Base-by-base conservation (phyloP, 2,329 filamentous ascomycete genomes). In the Colletotrichum sp. region DNA sequence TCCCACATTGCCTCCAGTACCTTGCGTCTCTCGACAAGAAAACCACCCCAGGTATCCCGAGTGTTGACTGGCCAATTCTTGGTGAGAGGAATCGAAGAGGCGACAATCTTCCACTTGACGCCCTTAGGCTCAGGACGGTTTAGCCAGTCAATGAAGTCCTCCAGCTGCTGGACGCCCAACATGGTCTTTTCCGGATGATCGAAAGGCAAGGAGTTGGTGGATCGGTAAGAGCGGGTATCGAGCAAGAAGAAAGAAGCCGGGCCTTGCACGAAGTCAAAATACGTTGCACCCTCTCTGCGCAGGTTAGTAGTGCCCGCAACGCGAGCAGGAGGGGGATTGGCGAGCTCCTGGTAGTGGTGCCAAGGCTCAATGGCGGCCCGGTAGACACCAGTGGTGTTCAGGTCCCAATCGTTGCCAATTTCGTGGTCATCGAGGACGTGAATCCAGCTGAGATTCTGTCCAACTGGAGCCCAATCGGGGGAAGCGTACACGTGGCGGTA, bases 371-470 rank as follows among this genome's bases (percentile, higher is more conserved):
- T 92, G 6, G 96, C 96, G 1, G 94, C 91, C 4, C 90, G 85
- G 82, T 96, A 98, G 0, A 98, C 91, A 8, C 95, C 95, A 0
- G 95, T 96, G 16, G 91, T 93, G 82, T 96, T 97, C 21, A 90
- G 89, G 76, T 94, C 92, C 96, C 96, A 99, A 85, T 99, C 97
- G 80, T 99, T 99, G 7, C 91, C 91, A 77, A 99, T 98, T 83
- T 99, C 97, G 81, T 99, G 97, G 83, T 99, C 97, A 82, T 99
- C 97, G 8, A 98, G 91, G 3, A 98, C 96, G 81, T 99, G 97
- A 60, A 99, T 95, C 97, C 97, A 99, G 80, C 96, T 98, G n/a
- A 99, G 88, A 71, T 95, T 93, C 79, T 94, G 89, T 1, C 92
- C 92, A 13, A 95, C 92, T 1, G 92, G 87, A 1, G 91, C 88